Percentiles rank a stretch among this genome's conserved stretches.
These are phyloP conservation scores for Herpetomonas samuelpessoai DNA, from an alignment of 208 protist genomes.

Conservation along the genomic window DNA sequence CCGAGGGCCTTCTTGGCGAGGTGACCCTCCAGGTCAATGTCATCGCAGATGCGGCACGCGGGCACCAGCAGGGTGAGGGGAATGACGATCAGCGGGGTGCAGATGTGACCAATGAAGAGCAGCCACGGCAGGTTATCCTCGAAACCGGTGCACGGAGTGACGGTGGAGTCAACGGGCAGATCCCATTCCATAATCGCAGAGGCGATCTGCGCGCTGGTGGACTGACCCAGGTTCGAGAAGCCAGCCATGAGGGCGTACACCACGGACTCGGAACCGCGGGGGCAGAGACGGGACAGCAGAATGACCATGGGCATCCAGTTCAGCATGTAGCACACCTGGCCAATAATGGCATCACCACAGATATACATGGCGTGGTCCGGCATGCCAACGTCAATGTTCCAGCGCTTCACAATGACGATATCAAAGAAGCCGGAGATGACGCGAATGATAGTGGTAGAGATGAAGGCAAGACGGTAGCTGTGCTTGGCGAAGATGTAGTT, in stretches of 20 bases:
- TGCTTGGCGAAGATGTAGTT: conserved; percentile 58
- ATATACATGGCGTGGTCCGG: conserved; percentile 74
- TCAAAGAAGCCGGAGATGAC: conserved; percentile 58
- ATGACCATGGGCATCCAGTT: conserved; percentile 72
- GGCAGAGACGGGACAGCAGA: conserved; percentile 80
- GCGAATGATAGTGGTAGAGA: conserved; percentile 40
- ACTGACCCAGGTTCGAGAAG: conserved; percentile 72
- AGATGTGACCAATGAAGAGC: conserved; percentile 51
- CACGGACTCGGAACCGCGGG: conserved; percentile 72
- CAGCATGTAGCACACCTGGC: conserved; percentile 62
- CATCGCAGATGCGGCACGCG: conserved; percentile 45
- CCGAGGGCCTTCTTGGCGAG: conserved; percentile 21
- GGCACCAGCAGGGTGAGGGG: conserved; percentile 63
- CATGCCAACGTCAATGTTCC: conserved; percentile 53
- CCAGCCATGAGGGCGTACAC: conserved; percentile 84
- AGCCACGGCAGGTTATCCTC: conserved; percentile 48
- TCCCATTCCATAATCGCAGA: conserved; percentile 53
- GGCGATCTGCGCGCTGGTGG: conserved; percentile 32
- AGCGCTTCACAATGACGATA: conserved; percentile 71
- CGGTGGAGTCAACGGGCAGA: conserved; percentile 35
- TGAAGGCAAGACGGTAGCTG: conserved; percentile 54
- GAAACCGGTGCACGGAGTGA: conserved; percentile 53
- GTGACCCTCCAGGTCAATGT: conserved; percentile 45
- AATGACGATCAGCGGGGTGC: conserved; percentile 47
- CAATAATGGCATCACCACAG: conserved; percentile 56